phyloP scores from a whole-genome alignment of 805 yeast genomes.

The Yarrowia hollandica region DNA sequence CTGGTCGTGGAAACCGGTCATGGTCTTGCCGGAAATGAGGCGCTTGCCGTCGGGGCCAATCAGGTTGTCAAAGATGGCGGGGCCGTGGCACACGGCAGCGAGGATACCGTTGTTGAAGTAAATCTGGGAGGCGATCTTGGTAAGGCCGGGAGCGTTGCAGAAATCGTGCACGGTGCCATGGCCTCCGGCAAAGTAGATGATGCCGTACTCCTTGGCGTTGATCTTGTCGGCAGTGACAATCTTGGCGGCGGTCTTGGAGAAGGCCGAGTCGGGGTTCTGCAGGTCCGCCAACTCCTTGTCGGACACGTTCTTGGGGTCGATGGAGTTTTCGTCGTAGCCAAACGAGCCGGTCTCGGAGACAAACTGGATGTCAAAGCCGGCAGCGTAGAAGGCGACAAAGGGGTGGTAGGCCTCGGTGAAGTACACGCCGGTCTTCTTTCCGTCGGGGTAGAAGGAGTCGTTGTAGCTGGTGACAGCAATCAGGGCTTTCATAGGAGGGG shows the following conservation, averaged over 20 bases:
- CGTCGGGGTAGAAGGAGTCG: slow-evolving; percentile 55
- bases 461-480: slow-evolving; percentile 34
- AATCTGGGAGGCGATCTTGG: slow-evolving; percentile 48
- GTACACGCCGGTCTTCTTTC: slow-evolving; percentile 61
- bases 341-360: slow-evolving; percentile 59
- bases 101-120: slow-evolving; percentile 56
- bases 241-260: slow-evolving; percentile 83
- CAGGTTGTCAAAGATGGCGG: slow-evolving; percentile 54
- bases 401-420: slow-evolving; percentile 63
- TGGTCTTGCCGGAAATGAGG: slow-evolving; percentile 53
- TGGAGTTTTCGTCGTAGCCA: slow-evolving; percentile 60
- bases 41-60: slow-evolving; percentile 47
- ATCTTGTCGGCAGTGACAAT: slow-evolving; percentile 72
- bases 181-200: slow-evolving; percentile 66
- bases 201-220: slow-evolving; percentile 58
- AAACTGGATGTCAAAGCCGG: slow-evolving; percentile 56
- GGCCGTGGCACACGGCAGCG: slow-evolving; percentile 70
- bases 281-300: slow-evolving; percentile 20
- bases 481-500: slow-evolving; percentile 29
- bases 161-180: slow-evolving; percentile 63
- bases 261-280: slow-evolving; percentile 4
- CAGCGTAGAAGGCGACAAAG: slow-evolving; percentile 48
- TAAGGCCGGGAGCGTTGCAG: slow-evolving; percentile 50
- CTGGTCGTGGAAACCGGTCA: slow-evolving; percentile 61
- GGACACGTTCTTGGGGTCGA: slow-evolving; percentile 31